Conservation (phyloP, 148 eudicot species). For the Rheum nobile region DNA sequence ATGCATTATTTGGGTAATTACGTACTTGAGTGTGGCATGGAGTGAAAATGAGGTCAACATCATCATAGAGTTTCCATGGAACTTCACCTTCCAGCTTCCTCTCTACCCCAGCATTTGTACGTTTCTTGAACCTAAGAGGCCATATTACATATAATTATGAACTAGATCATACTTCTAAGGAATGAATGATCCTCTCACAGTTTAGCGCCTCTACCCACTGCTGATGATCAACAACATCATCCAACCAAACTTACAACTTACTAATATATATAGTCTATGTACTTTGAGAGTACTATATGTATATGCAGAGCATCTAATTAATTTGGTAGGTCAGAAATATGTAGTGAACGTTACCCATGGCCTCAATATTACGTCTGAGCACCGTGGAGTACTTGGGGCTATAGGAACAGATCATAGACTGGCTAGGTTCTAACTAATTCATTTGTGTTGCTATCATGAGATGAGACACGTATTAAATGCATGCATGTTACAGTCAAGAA, state of each 20-base stretch:
- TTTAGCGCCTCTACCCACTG: constrained; percentile 33
- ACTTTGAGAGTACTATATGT: too few relatives aligned
- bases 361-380: constrained; percentile 28
- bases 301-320: background rate
- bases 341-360: constrained; percentile 39
- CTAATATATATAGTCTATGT: too few relatives aligned
- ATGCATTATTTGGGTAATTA: too few relatives aligned
- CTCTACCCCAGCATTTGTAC: constrained; percentile 35
- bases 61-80: constrained; percentile 36
- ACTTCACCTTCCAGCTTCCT: constrained; percentile 37
- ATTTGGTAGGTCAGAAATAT: constrained; percentile 46
- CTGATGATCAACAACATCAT: constrained; percentile 51
- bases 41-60: constrained; percentile 33
- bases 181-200: constrained; percentile 36
- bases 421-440: too few relatives aligned
- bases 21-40: constrained; percentile 45
- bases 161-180: constrained; percentile 20
- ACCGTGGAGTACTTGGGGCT: constrained; percentile 36
- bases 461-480: too few relatives aligned
- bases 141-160: too few relatives aligned
- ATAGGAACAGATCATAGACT: too few relatives aligned
- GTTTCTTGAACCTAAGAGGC: constrained; percentile 23
- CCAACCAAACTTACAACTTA: constrained; percentile 6
- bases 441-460: too few relatives aligned
- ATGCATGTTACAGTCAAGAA: too few relatives aligned